These are phyloP conservation scores for Phyllosticta paracitricarpa DNA, from an alignment of 2,329 filamentous ascomycete genomes.

Conservation along the genomic window DNA sequence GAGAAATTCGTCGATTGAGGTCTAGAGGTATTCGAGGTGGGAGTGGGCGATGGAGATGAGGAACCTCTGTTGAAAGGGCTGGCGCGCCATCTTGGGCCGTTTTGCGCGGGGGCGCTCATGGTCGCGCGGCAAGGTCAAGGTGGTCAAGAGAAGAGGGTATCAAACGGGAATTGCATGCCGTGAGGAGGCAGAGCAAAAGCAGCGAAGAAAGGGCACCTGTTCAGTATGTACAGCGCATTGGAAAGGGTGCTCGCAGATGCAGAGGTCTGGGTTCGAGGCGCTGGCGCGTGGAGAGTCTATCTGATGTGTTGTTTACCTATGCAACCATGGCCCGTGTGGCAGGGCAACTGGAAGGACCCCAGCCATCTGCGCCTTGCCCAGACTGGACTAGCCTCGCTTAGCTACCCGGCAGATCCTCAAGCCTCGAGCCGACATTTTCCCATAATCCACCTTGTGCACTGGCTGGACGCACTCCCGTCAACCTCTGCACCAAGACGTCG, in stretches of 20 bases:
- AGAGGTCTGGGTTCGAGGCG: not conserved
- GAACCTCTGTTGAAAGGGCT: slow-evolving; percentile 67
- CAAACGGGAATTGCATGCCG: slow-evolving; percentile 7
- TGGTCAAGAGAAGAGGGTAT: slow-evolving; percentile 5
- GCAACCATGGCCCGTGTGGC: not conserved
- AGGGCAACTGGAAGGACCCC: not conserved
- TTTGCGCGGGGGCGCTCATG: slow-evolving; percentile 48
- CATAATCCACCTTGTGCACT: not conserved
- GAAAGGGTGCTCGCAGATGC: not conserved
- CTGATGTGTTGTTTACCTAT: not conserved
- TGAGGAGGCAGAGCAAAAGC: slow-evolving; percentile 1
- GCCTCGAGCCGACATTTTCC: not conserved
- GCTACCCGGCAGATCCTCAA: not conserved
- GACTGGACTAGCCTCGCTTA: not conserved
- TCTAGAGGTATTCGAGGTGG: slow-evolving; percentile 38
- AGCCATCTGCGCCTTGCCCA: not conserved
- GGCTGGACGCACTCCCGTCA: not conserved
- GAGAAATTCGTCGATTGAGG: slow-evolving; percentile 70
- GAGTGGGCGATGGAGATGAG: slow-evolving; percentile 51
- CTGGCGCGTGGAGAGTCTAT: slow-evolving; percentile 4
- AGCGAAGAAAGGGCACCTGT: slow-evolving; percentile 4
- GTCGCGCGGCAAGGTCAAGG: slow-evolving; percentile 1
- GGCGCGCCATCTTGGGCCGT: slow-evolving; percentile 62
- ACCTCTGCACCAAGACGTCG: not conserved
- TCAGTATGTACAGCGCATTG: slow-evolving; percentile 8